Evolutionary conservation across 1,284 basidiomycete species (phyloP), one percentile per base, ranked within the genome.

Genomic region (Ganoderma lingzhi): DNA sequence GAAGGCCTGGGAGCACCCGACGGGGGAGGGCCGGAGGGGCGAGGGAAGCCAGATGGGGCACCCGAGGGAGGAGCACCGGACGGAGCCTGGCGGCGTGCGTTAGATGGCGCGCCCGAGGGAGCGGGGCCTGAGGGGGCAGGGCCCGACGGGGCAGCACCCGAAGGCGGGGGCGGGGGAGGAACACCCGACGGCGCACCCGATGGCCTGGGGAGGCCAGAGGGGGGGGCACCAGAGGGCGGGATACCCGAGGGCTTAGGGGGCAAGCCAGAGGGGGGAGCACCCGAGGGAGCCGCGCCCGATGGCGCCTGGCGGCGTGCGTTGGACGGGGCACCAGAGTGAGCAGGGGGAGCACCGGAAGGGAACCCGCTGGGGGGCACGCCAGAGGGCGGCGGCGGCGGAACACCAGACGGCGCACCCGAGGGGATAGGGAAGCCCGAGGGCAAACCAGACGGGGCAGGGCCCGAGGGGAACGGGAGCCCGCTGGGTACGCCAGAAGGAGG

Each of bases 371-470:
- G 53, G 8, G 53, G 53, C 30, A 30, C 28, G 19, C 51, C 51
- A 5, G 51, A 53, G 14, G 30, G 53, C 15, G 53, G 15, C 53
- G 53, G 53, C 1, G 53, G 30, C 53, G 53, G 53, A 6, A 56
- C 14, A 32, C 53, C 53, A 56, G 53, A 56, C 53, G 48, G 48
- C n/a, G 17, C 53, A 9, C 30, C 53, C 53, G 53, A 56, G 15
- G 53, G 45, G 9, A 48, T 48, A n/a, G 45, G 51, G 28, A 55
- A 32, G 14, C 51, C 51, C 12, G 51, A 30, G 51, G 28, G 53
- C 15, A 56, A 30, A 56, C 53, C 53, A 28, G 48, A 51, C 23
- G 48, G 48, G 48, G 48, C 48, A 51, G 23, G 23, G 48, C 23
- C 48, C 23, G 48, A 51, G 23, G 48, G 48, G 48, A 51, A 51